Base-by-base conservation (phyloP, 768 basidiomycete species). In the Trametes meyenii region DNA sequence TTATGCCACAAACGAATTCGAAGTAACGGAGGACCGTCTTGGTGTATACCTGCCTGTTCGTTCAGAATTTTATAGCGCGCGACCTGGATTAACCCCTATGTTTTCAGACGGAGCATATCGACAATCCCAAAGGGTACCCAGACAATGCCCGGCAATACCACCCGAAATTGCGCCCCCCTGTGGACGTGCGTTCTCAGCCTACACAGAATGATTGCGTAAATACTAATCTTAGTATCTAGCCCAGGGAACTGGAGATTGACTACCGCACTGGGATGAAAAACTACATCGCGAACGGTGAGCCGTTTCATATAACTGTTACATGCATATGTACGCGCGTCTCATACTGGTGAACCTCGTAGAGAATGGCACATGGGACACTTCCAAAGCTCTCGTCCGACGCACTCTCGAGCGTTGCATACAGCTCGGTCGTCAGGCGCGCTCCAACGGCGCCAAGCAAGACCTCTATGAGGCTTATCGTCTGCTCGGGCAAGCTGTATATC, bases 251-350 rank as follows among this genome's bases (percentile, higher is more conserved):
- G 0, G 89, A 95, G 67, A 80, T 98, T 7, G 96, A 98, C 72
- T 85, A 83, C 0, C 76, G 80, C 14, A 92, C 90, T 0, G 96
- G 94, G 2, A 96, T 98, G 94, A 96, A 96, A 79, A 98, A 95
- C 67, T 93, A 92, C 73, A 95, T 96, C 61, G 92, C 92, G 0
- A 96, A 95, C 72, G 85, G 86, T 84, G 60, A 12, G 60, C 33
- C 5, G 16, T 16, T 3, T 40, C 12, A 24, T 21, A 24, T 46
- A 21, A 40, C 39, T 12, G 42, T 53, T 38, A 44, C 14, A 2
- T 21, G 2, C 14, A 1, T 35, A 21, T 19, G 36, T 21, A 7
- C 13, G 13, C 11, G 36, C 14, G n/a, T 1, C 19, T 43, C 2
- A 11, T 3, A 6, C 42, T 12, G 16, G 29, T 14, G 10, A 23